Evolutionary conservation across 768 basidiomycete species (phyloP).

Genomic region (Hygrocybe punicea): DNA sequence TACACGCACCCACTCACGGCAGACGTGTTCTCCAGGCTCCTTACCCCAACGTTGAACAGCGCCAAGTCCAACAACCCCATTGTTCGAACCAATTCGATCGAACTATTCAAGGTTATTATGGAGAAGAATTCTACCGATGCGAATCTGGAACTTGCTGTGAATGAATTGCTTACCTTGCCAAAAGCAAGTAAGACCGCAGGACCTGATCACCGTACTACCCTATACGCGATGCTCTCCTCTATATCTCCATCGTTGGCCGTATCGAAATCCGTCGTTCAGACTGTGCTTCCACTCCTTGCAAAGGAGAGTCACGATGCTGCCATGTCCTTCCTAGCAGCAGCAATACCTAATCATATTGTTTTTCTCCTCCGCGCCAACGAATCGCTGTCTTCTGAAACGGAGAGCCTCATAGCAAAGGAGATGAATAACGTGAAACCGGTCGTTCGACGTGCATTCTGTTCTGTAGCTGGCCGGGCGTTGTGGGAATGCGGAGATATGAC

Average conservation of each 20-base stretch:
- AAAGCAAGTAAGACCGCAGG: slow-evolving; percentile 83
- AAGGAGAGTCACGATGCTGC: slow-evolving; percentile 83
- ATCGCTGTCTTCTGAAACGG: slow-evolving; percentile 43
- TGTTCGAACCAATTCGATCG: slow-evolving; percentile 54
- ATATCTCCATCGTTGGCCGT: slow-evolving; percentile 45
- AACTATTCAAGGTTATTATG: slow-evolving; percentile 54
- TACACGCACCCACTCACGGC: slow-evolving; percentile 50
- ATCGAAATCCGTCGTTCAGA: slow-evolving; percentile 46
- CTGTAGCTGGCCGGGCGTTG: slow-evolving; percentile 58
- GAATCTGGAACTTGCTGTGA: slow-evolving; percentile 46
- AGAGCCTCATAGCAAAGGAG: slow-evolving; percentile 61
- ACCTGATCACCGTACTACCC: slow-evolving; percentile 75
- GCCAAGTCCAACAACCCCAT: slow-evolving; percentile 69
- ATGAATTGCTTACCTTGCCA: slow-evolving; percentile 70
- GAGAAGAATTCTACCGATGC: slow-evolving; percentile 34
- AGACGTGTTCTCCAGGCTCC: slow-evolving; percentile 50
- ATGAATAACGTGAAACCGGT: slow-evolving; percentile 63
- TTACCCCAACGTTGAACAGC: slow-evolving; percentile 59
- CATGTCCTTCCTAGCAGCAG: slow-evolving; percentile 48
- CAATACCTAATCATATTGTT: slow-evolving; percentile 58
- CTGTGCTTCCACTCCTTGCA: slow-evolving; percentile 39
- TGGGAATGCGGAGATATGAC: slow-evolving; percentile 44
- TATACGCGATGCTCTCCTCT: slow-evolving; percentile 73
- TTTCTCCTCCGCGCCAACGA: slow-evolving; percentile 46
- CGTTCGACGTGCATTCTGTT: slow-evolving; percentile 58